Evolutionary conservation across 2,329 filamentous ascomycete genomes (phyloP).

Genomic region (Tolypocladium inflatum): DNA sequence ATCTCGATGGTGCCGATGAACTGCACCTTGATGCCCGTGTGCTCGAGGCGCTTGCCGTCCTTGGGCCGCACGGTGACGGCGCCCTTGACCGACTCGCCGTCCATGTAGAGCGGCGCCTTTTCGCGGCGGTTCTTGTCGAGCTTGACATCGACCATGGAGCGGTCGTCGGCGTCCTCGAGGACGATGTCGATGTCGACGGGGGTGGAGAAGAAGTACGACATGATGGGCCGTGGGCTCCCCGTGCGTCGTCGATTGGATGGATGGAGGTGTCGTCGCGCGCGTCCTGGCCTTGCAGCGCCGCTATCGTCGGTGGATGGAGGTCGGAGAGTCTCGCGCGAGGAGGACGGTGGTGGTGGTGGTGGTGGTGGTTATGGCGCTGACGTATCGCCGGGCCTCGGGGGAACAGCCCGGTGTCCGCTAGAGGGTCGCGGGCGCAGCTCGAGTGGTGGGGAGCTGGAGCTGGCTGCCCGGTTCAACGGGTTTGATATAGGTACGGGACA

Average conservation of each 20-base stretch:
- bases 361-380: slow-evolving; percentile 16
- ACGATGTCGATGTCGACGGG: slow-evolving; percentile 98
- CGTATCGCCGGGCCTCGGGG: slow-evolving; percentile 15
- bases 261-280: neutral
- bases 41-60: slow-evolving; percentile 94
- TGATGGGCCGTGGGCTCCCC: slow-evolving; percentile 27
- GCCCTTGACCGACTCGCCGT: slow-evolving; percentile 96
- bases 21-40: slow-evolving; percentile 98
- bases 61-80: slow-evolving; percentile 92
- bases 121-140: slow-evolving; percentile 96
- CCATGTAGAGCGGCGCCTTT: slow-evolving; percentile 93
- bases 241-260: neutral
- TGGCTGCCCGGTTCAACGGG: neutral
- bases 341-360: slow-evolving; percentile 3
- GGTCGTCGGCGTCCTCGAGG: slow-evolving; percentile 88
- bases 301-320: neutral
- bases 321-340: neutral
- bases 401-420: neutral
- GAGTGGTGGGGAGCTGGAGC: neutral
- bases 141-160: slow-evolving; percentile 94
- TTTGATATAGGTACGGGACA: neutral
- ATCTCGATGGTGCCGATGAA: slow-evolving; percentile 99
- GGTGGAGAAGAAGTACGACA: slow-evolving; percentile 98
- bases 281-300: neutral
- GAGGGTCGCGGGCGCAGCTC: neutral